Percentiles rank a stretch among this genome's conserved stretches.
These are phyloP conservation scores for Pascua sp. DNA, from an alignment of 1,284 basidiomycete species.

Conservation along the genomic window DNA sequence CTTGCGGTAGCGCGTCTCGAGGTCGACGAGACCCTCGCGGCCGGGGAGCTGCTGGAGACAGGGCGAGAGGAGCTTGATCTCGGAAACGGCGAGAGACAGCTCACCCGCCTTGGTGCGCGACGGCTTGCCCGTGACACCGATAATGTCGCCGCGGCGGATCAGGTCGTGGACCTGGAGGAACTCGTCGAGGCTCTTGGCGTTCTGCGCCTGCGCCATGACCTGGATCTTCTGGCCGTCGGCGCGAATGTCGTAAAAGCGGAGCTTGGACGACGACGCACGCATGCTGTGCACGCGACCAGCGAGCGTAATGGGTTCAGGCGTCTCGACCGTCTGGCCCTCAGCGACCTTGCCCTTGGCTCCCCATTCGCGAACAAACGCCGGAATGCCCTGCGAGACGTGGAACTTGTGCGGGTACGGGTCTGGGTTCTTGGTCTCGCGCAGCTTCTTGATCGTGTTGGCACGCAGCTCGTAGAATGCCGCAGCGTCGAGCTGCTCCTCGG, in stretches of 20 bases:
- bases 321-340: slow-evolving; percentile 33
- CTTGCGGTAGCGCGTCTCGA: slow-evolving; percentile 97
- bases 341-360: slow-evolving; percentile 67
- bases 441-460: slow-evolving; percentile 77
- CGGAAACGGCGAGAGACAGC: slow-evolving; percentile 79
- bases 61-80: slow-evolving; percentile 86
- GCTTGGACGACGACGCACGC: slow-evolving; percentile 74
- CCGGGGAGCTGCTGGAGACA: slow-evolving; percentile 95
- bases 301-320: slow-evolving; percentile 54
- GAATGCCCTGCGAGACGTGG: slow-evolving; percentile 76
- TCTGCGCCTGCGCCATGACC: slow-evolving; percentile 89
- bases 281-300: slow-evolving; percentile 92
- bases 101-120: slow-evolving; percentile 95
- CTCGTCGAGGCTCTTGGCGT: slow-evolving; percentile 59
- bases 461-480: slow-evolving; percentile 92
- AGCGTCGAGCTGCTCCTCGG: slow-evolving; percentile 50
- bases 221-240: slow-evolving; percentile 91
- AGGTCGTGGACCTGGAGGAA: slow-evolving; percentile 76
- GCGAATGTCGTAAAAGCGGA: slow-evolving; percentile 93
- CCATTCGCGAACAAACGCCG: slow-evolving; percentile 72
- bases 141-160: slow-evolving; percentile 92
- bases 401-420: slow-evolving; percentile 99
- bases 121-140: slow-evolving; percentile 85
- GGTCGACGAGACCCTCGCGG: slow-evolving; percentile 79
- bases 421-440: slow-evolving; percentile 78